Percentiles rank a stretch among this genome's conserved stretches.
Evolutionary conservation across 768 basidiomycete species (phyloP).

Genomic region (Calocera viscosa): DNA sequence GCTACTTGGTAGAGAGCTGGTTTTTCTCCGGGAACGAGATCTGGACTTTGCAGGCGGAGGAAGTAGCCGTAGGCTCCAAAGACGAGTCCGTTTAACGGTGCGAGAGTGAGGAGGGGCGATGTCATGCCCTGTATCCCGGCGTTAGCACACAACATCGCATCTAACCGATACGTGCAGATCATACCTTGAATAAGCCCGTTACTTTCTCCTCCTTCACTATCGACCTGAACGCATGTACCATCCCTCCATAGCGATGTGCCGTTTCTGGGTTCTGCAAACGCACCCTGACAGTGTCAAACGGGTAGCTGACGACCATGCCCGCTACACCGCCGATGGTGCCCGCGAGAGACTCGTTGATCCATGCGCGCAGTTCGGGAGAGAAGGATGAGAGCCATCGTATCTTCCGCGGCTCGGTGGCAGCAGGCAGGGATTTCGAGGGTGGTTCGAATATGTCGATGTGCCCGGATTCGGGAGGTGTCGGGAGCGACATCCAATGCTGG

Average conservation of each 20-base stretch:
- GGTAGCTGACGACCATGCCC: conserved; percentile 58
- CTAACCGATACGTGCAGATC: conserved; percentile 60
- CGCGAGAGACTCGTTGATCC: conserved; percentile 1
- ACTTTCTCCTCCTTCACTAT: conserved; percentile 62
- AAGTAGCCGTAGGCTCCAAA: conserved; percentile 77
- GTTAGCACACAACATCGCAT: neutral
- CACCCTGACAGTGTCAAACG: conserved; percentile 81
- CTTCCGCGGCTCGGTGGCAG: neutral
- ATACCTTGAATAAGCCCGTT: conserved; percentile 59
- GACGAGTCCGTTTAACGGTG: conserved; percentile 60
- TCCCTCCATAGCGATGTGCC: conserved; percentile 42
- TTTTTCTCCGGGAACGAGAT: conserved; percentile 28
- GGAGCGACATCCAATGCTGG: neutral
- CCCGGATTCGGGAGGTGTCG: neutral
- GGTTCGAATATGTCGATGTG: neutral
- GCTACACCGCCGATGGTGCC: conserved; percentile 36
- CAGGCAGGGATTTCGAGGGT: neutral
- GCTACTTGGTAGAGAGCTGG: conserved; percentile 62
- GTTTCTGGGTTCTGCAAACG: conserved; percentile 58
- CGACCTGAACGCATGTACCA: conserved; percentile 47
- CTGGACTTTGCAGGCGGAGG: conserved; percentile 43
- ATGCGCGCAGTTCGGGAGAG: neutral
- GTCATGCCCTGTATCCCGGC: neutral
- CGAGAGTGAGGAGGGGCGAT: neutral
- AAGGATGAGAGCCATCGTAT: neutral